Evolutionary conservation across 345 rosid genomes (phyloP).

Genomic region (Garcia nutans): DNA sequence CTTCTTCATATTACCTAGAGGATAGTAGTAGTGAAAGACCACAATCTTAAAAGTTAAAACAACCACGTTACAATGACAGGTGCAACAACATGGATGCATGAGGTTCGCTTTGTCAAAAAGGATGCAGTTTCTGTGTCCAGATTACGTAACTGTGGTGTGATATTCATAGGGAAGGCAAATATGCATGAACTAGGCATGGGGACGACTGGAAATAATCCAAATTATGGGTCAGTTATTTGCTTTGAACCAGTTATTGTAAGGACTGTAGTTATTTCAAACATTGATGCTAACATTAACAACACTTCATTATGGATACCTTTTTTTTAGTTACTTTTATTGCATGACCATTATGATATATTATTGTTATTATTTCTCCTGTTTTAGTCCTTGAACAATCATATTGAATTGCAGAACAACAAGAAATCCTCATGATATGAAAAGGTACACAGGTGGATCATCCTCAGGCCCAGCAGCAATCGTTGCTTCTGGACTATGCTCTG

Average conservation of each 20-base stretch:
- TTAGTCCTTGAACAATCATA: not conserved
- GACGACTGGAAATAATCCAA: slow-evolving; percentile 87
- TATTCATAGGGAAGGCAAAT: slow-evolving; percentile 84
- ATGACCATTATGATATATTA: not conserved
- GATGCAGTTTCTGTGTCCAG: slow-evolving; percentile 75
- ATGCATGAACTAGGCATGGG: slow-evolving; percentile 98
- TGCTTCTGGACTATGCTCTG: slow-evolving; percentile 87
- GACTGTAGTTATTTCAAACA: not conserved
- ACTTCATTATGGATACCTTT: not conserved
- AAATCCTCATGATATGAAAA: slow-evolving; percentile 77
- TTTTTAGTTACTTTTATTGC: not conserved
- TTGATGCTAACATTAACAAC: not conserved
- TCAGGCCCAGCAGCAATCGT: slow-evolving; percentile 93
- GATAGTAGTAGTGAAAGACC: not conserved
- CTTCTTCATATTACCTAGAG: not conserved
- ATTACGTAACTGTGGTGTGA: slow-evolving; percentile 73
- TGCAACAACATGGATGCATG: slow-evolving; percentile 85
- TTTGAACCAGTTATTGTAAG: not conserved
- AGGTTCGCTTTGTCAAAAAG: slow-evolving; percentile 56
- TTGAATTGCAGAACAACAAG: slow-evolving; percentile 69
- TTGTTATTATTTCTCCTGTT: not conserved
- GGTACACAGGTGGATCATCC: slow-evolving; percentile 95
- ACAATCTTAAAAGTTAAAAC: slow-evolving; percentile 1
- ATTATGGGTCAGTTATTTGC: slow-evolving; percentile 64
- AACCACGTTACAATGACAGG: slow-evolving; percentile 37